A percentile compares a stretch with the other conserved stretches of the same genome.
These are phyloP conservation scores for Candida xiaguanensis DNA, from an alignment of 805 yeast species.

Conservation along the genomic window DNA sequence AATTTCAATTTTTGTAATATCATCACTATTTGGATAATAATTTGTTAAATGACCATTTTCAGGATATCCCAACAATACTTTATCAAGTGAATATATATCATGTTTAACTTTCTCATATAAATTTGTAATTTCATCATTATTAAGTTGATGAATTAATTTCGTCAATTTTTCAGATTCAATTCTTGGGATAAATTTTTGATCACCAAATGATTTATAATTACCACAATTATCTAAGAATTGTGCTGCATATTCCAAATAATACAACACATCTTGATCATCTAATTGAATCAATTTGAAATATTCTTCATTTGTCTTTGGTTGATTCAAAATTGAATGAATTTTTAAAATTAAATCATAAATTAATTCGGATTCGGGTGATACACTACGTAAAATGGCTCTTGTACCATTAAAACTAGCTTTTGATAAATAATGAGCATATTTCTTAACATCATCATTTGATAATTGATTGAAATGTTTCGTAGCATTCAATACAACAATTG, in stretches of 20 bases:
- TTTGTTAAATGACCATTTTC: constrained; percentile 71
- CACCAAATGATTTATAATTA: constrained; percentile 85
- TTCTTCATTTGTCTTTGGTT: constrained; percentile 36
- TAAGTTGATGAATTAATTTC: constrained; percentile 38
- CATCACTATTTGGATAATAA: constrained; percentile 52
- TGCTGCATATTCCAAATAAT: constrained; percentile 69
- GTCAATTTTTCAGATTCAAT: constrained; percentile 47
- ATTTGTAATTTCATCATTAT: constrained; percentile 27
- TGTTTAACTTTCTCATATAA: constrained; percentile 42
- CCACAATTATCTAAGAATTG: constrained; percentile 75
- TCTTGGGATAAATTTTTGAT: constrained; percentile 77
- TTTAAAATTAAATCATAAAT: constrained; percentile 67
- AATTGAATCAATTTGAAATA: constrained; percentile 33
- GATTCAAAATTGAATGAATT: constrained; percentile 50
- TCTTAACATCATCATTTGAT: constrained; percentile 51
- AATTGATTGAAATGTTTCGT: constrained; percentile 65
- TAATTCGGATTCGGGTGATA: constrained; percentile 74
- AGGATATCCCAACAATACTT: constrained; percentile 69
- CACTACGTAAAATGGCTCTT: constrained; percentile 74
- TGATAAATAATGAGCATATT: constrained; percentile 78
- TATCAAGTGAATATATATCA: constrained; percentile 49
- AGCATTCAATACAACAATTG: constrained; percentile 51
- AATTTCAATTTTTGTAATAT: constrained; percentile 56
- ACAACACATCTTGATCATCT: constrained; percentile 30
- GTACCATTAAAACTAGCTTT: constrained; percentile 85